Evolutionary conservation across 495 filamentous ascomycete genomes (phyloP), one percentile per base, ranked within the genome.

Genomic region (Daldinia decipiens): DNA sequence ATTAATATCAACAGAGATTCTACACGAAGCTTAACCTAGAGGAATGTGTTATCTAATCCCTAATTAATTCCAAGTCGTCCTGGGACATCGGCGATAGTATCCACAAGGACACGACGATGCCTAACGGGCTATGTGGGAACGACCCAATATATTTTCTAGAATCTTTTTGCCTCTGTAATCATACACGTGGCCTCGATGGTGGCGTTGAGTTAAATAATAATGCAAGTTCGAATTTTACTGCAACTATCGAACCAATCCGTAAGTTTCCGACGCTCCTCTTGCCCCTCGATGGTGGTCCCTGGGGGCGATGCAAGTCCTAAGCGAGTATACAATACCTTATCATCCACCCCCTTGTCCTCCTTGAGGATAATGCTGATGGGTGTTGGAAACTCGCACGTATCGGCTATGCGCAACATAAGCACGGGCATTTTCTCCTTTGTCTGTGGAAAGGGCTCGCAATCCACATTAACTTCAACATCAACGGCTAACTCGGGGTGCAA

Each of bases 341-440:
- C 51, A 53, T 31, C 51, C 13, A 7, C 27, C 9, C 15, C 26
- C 2, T 1, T 53, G 1, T 31, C n/a, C 26, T 32, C 51, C 27
- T 53, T 31, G 2, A 53, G 51, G 26, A 53, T 31, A 31, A 53
- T 15, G 13, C 51, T 31, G 3, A 53, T 29, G 2, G 51, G 51
- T n/a, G 51, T 26, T 31, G 27, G 51, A 31, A 53, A 53, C 6
- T 53, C 13, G 51, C 26, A 53, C 4, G 51, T 53, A 17, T 53
- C 29, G 3, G 51, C 51, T 15, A 53, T 9, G 9, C 51, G 51
- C 5, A 53, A 31, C 5, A 53, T 21, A 5, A 47, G 17, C 4
- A 47, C 19, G 2, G 43, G 1, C 1, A 12, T 24, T 24, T 47
- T 19, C 19, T 47, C 19, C 19, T 21, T 2, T 47, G 7, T 21